A percentile compares a stretch with the other conserved stretches of the same genome.
These are phyloP conservation scores for Arthrobotrys conoides DNA, from an alignment of 2,329 filamentous ascomycete species.

Conservation along the genomic window DNA sequence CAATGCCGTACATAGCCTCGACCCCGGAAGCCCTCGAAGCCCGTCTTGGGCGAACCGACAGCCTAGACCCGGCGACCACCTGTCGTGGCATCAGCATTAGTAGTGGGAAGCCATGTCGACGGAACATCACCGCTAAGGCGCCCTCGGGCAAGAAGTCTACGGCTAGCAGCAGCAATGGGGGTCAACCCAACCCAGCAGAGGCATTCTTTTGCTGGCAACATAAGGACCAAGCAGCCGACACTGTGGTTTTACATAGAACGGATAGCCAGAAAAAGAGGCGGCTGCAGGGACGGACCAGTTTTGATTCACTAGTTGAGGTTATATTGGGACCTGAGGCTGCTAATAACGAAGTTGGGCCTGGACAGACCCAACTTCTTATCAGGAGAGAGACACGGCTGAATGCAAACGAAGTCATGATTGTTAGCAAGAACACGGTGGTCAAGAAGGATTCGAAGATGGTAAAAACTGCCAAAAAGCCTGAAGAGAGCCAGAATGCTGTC, in stretches of 20 bases:
- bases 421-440: slow-evolving; percentile 61
- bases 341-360: slow-evolving; percentile 65
- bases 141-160: slow-evolving; percentile 63
- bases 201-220: slow-evolving; percentile 95
- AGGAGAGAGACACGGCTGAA: slow-evolving; percentile 62
- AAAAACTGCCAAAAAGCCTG: slow-evolving; percentile 45
- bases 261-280: slow-evolving; percentile 69
- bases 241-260: slow-evolving; percentile 67
- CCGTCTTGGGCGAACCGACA: slow-evolving; percentile 81
- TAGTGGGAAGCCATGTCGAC: slow-evolving; percentile 83
- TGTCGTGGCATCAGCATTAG: slow-evolving; percentile 87
- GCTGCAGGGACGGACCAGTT: slow-evolving; percentile 78
- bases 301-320: slow-evolving; percentile 82
- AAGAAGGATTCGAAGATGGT: slow-evolving; percentile 60
- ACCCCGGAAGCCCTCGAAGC: slow-evolving; percentile 78
- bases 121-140: slow-evolving; percentile 73
- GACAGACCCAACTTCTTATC: slow-evolving; percentile 61
- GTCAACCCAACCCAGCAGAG: slow-evolving; percentile 72
- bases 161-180: slow-evolving; percentile 64
- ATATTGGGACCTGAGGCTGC: slow-evolving; percentile 61
- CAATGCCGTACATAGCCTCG: slow-evolving; percentile 77
- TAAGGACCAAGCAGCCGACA: slow-evolving; percentile 81
- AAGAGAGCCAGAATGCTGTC: slow-evolving; percentile 34
- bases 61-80: slow-evolving; percentile 84
- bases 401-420: slow-evolving; percentile 62